These are phyloP conservation scores for Mychonastes homosphaera DNA, from an alignment of 139 green algal species.

Conservation along the genomic window DNA sequence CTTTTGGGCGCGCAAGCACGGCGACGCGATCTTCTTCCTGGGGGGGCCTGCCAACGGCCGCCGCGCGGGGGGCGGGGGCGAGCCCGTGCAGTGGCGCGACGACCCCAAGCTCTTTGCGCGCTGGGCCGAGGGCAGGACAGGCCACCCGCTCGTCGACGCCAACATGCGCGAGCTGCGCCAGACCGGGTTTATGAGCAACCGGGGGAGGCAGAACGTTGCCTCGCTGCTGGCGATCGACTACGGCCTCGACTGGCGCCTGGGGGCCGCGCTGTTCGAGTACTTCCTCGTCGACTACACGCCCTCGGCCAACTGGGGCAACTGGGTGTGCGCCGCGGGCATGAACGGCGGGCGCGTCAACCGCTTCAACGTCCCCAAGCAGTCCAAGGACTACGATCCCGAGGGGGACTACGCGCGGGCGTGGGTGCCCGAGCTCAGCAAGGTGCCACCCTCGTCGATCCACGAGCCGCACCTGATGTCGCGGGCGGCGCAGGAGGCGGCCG, in stretches of 20 bases:
- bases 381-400: constrained; percentile 74
- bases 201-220: constrained; percentile 89
- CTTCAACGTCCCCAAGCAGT: constrained; percentile 91
- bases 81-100: constrained; percentile 31
- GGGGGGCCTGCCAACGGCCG: constrained; percentile 28
- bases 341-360: constrained; percentile 77
- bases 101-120: constrained; percentile 38
- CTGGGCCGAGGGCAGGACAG: constrained; percentile 78
- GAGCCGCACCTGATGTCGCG: constrained; percentile 68
- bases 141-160: constrained; percentile 90
- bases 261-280: constrained; percentile 79
- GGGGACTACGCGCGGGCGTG: constrained; percentile 82
- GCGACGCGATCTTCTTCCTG: constrained; percentile 74
- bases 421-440: constrained; percentile 74
- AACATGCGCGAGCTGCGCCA: constrained; percentile 91
- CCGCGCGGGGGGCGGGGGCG: constrained; percentile 24
- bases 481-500: constrained; percentile 55
- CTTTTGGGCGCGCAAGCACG: constrained; percentile 86
- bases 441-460: constrained; percentile 56
- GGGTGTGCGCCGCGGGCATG: constrained; percentile 62
- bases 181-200: constrained; percentile 93
- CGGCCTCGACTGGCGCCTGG: constrained; percentile 82
- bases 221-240: constrained; percentile 79
- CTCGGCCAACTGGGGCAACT: constrained; percentile 88
- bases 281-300: constrained; percentile 74